These are phyloP conservation scores for Tylopilus rubrobrunneus DNA, from an alignment of 768 basidiomycete genomes.

Conservation along the genomic window DNA sequence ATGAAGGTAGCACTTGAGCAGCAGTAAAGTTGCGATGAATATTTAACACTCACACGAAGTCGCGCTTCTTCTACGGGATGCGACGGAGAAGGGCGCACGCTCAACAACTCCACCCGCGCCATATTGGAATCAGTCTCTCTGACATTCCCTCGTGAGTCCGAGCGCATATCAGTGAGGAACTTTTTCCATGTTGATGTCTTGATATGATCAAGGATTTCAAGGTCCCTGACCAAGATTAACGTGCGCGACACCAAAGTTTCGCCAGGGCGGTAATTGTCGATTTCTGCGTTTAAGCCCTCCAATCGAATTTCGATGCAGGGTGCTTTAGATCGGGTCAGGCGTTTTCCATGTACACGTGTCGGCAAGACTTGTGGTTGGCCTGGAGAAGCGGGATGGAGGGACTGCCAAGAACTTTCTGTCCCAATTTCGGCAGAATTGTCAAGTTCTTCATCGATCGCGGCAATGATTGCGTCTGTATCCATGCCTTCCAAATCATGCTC, in stretches of 20 bases:
- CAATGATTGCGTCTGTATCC: constrained; percentile 75
- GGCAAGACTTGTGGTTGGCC: constrained; percentile 33
- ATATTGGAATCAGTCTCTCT: constrained; percentile 91
- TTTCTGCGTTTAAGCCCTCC: constrained; percentile 56
- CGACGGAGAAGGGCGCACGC: constrained; percentile 67
- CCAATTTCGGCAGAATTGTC: constrained; percentile 70
- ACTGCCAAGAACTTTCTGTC: constrained; percentile 89
- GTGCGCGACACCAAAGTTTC: constrained; percentile 60
- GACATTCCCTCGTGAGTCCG: constrained; percentile 83
- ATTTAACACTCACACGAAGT: constrained; percentile 45
- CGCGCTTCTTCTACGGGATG: constrained; percentile 72
- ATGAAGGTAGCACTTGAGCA: constrained; percentile 3
- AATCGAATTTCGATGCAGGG: constrained; percentile 84
- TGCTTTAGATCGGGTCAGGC: constrained; percentile 66
- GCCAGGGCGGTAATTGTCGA: constrained; percentile 59
- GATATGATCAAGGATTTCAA: constrained; percentile 96
- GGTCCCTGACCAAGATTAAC: constrained; percentile 61
- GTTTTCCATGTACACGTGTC: constrained; percentile 49
- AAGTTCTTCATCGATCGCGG: constrained; percentile 90
- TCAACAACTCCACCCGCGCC: constrained; percentile 81
- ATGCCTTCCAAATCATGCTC: constrained; percentile 69
- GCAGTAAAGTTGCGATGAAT: not conserved
- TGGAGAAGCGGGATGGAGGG: constrained; percentile 56
- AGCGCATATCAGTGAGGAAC: constrained; percentile 82
- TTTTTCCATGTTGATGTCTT: constrained; percentile 99